These are phyloP conservation scores for Exophiala aquamarina DNA, from an alignment of 2,329 filamentous ascomycete species.

Conservation along the genomic window DNA sequence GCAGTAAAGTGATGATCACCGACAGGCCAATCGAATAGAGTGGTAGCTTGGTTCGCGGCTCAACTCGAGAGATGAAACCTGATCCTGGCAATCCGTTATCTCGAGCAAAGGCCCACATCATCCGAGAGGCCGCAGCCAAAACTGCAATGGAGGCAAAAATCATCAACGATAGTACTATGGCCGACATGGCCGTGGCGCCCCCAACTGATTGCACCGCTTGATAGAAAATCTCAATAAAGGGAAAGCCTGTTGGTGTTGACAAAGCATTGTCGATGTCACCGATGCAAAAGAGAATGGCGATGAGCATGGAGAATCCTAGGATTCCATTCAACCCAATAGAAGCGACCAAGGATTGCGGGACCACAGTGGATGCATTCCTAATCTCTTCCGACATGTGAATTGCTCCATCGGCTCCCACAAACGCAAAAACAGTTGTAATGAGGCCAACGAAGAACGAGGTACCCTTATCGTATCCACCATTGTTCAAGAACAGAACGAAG, in stretches of 20 bases:
- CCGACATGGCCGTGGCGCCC: slow-evolving; percentile 46
- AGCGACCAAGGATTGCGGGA: slow-evolving; percentile 39
- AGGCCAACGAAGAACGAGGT: slow-evolving; percentile 35
- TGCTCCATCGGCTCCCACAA: slow-evolving; percentile 39
- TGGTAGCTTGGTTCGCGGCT: slow-evolving; percentile 38
- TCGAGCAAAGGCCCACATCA: slow-evolving; percentile 45
- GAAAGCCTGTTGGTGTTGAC: slow-evolving; percentile 33
- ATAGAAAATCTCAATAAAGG: slow-evolving; percentile 49
- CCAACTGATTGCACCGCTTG: slow-evolving; percentile 44
- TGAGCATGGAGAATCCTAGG: slow-evolving; percentile 38
- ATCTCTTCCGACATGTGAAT: slow-evolving; percentile 44
- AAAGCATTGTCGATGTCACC: slow-evolving; percentile 33
- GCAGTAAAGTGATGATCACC: slow-evolving; percentile 34
- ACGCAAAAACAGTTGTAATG: slow-evolving; percentile 37
- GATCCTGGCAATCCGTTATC: slow-evolving; percentile 43
- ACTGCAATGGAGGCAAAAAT: slow-evolving; percentile 32
- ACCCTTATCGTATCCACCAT: slow-evolving; percentile 34
- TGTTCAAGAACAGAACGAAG: slow-evolving; percentile 41
- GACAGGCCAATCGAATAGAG: slow-evolving; percentile 39
- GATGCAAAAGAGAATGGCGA: slow-evolving; percentile 41
- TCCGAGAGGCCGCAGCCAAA: slow-evolving; percentile 39
- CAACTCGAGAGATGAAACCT: slow-evolving; percentile 29
- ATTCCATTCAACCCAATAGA: slow-evolving; percentile 37
- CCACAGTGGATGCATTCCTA: slow-evolving; percentile 35
- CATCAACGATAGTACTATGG: slow-evolving; percentile 32